A percentile compares a stretch with the other conserved stretches of the same genome.
Conservation (phyloP, 2,329 filamentous ascomycete species). For the Calonectria pseudoturangicola region DNA sequence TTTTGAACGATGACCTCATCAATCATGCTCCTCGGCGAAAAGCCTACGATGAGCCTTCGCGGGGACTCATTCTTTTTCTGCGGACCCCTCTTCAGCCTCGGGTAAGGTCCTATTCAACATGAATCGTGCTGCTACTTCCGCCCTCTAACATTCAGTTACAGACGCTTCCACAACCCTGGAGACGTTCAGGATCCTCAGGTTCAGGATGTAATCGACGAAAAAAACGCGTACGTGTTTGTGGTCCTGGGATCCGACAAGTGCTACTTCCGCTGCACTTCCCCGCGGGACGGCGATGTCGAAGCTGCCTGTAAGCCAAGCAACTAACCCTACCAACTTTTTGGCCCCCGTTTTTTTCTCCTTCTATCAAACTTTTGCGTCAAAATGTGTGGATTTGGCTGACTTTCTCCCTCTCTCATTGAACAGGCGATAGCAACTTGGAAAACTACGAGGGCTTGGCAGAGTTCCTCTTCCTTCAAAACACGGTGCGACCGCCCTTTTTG, state of each 20-base stretch:
- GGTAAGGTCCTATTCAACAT: conserved; percentile 36
- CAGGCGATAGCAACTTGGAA: conserved; percentile 46
- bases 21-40: conserved; percentile 38
- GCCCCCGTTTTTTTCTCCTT: no score
- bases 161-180: conserved; percentile 28
- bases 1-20: background rate
- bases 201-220: conserved; percentile 39
- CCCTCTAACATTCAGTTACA: conserved; percentile 6
- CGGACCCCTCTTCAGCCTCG: conserved; percentile 45
- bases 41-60: conserved; percentile 45
- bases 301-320: conserved; percentile 41
- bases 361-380: background rate
- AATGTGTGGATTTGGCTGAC: background rate
- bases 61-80: conserved; percentile 50
- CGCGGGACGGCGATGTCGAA: conserved; percentile 40
- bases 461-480: conserved; percentile 45
- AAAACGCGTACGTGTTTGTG: conserved; percentile 40
- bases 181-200: conserved; percentile 8
- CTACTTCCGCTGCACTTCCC: conserved; percentile 50
- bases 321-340: background rate
- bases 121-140: background rate
- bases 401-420: background rate
- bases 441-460: conserved; percentile 44
- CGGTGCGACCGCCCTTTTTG: conserved; percentile 49
- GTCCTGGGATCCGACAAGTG: conserved; percentile 46